These are phyloP conservation scores for Sporothrix luriei DNA, from an alignment of 2,329 filamentous ascomycete genomes.

Conservation along the genomic window DNA sequence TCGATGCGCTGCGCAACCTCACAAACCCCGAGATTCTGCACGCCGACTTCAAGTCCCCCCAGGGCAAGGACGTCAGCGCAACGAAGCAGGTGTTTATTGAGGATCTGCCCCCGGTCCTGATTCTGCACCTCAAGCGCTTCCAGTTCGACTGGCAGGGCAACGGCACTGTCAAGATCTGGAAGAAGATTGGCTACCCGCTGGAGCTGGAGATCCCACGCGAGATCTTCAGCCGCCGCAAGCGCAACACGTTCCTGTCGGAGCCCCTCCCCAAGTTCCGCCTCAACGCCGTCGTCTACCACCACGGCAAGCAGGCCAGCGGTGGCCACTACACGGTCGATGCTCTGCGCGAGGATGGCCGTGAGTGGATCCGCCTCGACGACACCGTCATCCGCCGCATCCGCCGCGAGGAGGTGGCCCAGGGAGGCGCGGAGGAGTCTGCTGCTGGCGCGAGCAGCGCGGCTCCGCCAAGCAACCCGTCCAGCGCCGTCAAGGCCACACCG, in stretches of 20 bases:
- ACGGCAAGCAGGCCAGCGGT: conserved; percentile 93
- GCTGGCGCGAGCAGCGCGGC: neutral
- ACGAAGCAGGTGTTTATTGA: conserved; percentile 97
- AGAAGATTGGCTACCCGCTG: conserved; percentile 92
- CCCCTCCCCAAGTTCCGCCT: conserved; percentile 81
- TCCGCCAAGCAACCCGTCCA: neutral
- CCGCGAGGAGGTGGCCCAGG: conserved; percentile 85
- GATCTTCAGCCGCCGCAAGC: conserved; percentile 76
- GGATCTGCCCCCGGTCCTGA: conserved; percentile 83
- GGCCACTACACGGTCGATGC: conserved; percentile 99
- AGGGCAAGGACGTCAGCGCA: conserved; percentile 73
- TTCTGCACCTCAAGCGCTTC: conserved; percentile 95
- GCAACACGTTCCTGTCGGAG: conserved; percentile 65
- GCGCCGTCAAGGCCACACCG: neutral
- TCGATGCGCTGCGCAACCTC: conserved; percentile 83
- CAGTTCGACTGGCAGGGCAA: conserved; percentile 82
- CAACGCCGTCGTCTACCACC: conserved; percentile 91
- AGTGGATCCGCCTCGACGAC: conserved; percentile 96
- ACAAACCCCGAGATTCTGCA: conserved; percentile 83
- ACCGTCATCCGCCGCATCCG: conserved; percentile 83
- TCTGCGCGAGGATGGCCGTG: conserved; percentile 85
- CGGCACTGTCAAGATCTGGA: conserved; percentile 97
- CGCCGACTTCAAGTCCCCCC: conserved; percentile 78
- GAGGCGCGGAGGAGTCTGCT: conserved; percentile 72
- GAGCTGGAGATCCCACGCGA: conserved; percentile 93